Base-by-base conservation (phyloP, 2,329 filamentous ascomycete species). In the Curvularia hawaiiensis region DNA sequence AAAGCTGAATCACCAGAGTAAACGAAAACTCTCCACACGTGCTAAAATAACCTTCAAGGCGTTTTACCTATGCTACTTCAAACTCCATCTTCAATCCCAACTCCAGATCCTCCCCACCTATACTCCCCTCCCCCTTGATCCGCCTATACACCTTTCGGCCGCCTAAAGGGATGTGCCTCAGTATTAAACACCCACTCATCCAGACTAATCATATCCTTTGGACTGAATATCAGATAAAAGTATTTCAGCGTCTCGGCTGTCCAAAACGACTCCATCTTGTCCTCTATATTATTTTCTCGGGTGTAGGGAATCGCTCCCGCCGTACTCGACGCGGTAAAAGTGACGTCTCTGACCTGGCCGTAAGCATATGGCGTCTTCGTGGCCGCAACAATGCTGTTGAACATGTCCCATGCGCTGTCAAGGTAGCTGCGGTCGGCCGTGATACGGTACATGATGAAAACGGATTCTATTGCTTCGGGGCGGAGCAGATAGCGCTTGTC, bases 381-480 rank as follows among this genome's bases (percentile, higher is more conserved):
- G 1, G 74, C 71, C 16, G 74, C 68, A 18, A 74, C 67, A 40
- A 82, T 77, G 9, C 73, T 66, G n/a, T 63, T 65, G 61, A 81
- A 82, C 79, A 83, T 82, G 16, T 78, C 70, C 80, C 80, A 83
- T 3, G 80, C 80, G 14, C 70, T 69, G 9, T 81, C 78, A 22
- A 77, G 66, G 31, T 78, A 76, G 54, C 68, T 74, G 31, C 74
- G 74, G 52, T 85, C 79, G 6, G 84, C 84, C 0, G 84, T 86
- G 57, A 85, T 83, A 39, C 84, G 82, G 65, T 86, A 85, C 70
- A 86, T 76, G 63, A 86, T 78, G 70, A 86, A 87, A 9, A 87
- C 79, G 1, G 80, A 83, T 65, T 87, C 85, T 57, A 87, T 84
- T 2, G 84, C 84, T 72, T 87, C 85, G 0, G 85, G 81, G 3